Evolutionary conservation across 202 grass and related monocot species (phyloP), one percentile per base, ranked within the genome.

Genomic region (Zoysia matrella): DNA sequence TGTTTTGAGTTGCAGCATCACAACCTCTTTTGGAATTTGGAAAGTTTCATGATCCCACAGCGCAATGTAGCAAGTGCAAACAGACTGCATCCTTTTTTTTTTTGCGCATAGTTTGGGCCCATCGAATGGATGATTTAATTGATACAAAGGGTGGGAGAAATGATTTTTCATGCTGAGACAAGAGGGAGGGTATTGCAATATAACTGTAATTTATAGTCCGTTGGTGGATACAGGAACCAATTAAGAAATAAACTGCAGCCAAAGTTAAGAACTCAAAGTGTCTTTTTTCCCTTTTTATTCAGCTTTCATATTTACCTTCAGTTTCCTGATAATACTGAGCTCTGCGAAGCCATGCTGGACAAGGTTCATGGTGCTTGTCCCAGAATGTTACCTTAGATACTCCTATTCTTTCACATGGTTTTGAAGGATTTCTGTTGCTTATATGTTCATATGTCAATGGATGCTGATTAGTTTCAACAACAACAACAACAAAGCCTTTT

Each of bases 371-470:
- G 69, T 66, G 63, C 46, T 78, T 0, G 11, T 52, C 9, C 6
- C 14, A 68, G 44, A 73, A 69, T 8, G 36, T 83, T 73, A 79
- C 48, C 62, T 47, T 74, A 49, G 15, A 51, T 55, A 36, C 13
- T 77, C 46, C 22, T 52, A 65, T 74, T 78, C 64, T 67, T 68
- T 82, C 39, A 48, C 52, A 55, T 85, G 18, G 54, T 36, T 72
- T 73, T 9, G 41, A 65, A 45, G 39, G 64, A 68, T 84, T 69
- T 71, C 3, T 47, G 16, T 60, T 58, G 9, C 64, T 63, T 63
- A 62, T 72, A 43, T 52, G 8, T 50, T 85, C 39, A 71, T 76
- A 12, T 47, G 58, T 53, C 60, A 73, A 67, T 53, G 10, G 15
- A 50, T 13, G 8, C 30, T 60, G 47, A 65, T 67, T 51, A 76